Base-by-base conservation (phyloP, 306 rosid species). In the apple (Malus domestica) region DNA sequence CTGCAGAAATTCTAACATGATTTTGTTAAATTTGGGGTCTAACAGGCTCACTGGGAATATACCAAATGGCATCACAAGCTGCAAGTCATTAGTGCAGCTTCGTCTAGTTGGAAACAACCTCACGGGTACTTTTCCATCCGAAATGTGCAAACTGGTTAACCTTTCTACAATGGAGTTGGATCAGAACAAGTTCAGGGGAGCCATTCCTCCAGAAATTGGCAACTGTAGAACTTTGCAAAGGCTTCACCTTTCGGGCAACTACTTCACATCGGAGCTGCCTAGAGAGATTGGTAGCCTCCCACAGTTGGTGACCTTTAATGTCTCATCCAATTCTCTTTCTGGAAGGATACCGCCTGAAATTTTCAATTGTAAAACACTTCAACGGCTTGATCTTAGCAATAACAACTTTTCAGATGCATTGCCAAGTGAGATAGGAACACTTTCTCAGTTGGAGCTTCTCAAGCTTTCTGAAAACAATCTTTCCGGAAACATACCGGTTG, bases 401-500 rank as follows among this genome's bases (percentile, higher is more conserved):
- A 93, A 93, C 75, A 86, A 70, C 79, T 90, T 93, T 68, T 68
- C 70, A 1, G 89, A 79, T 79, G 79, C 83, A 66, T 85, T 93
- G 72, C 95, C 95, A 1, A 78, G 74, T 65, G 87, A 88, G 81
- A 68, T 93, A 15, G 98, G 98, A 75, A 80, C 86, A 25, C 93
- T 93, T 63, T 83, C 77, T 23, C 90, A 88, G 70, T 75, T 93
- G 84, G 98, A 93, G 93, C 85, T 88, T 76, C 93, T 93, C 86
- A 88, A 76, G 85, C 86, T 93, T 78, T 93, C 98, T 1, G 81
- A 88, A 40, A 93, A 89, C 74, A 57, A 80, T 30, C 79, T 90
- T 49, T 83, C 95, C 0, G 98, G 97, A 60, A 2, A 60, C 16
- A 88, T 90, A 63, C 97, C 98, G 45, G 71, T 82, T 32, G 78